Evolutionary conservation across 208 protist species (phyloP).

Genomic region (Trypanosomatidae sp.): DNA sequence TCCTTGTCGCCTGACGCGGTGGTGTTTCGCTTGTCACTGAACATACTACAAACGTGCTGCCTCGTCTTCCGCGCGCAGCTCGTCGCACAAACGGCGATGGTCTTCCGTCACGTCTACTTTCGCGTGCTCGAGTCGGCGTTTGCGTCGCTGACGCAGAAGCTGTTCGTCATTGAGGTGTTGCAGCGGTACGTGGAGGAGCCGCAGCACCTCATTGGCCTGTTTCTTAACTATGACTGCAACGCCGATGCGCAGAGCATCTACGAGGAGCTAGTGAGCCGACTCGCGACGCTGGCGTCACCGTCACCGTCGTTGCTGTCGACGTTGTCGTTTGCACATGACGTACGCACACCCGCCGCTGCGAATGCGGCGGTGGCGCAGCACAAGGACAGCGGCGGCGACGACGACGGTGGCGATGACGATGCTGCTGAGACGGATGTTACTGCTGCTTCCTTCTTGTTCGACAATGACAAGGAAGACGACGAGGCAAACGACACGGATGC

Average conservation of each 20-base stretch:
- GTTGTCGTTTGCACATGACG: not conserved
- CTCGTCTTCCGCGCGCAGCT: conserved; percentile 83
- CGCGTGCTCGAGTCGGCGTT: conserved; percentile 81
- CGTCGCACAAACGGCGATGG: conserved; percentile 87
- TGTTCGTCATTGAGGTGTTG: conserved; percentile 82
- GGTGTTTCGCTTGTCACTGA: conserved; percentile 85
- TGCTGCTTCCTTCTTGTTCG: not conserved
- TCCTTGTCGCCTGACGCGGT: conserved; percentile 65
- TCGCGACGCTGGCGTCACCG: conserved; percentile 34
- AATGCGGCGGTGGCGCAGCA: not conserved
- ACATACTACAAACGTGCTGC: conserved; percentile 82
- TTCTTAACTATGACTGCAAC: conserved; percentile 98
- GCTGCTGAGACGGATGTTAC: not conserved
- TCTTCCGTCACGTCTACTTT: conserved; percentile 90
- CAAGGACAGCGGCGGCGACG: not conserved
- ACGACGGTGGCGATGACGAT: not conserved
- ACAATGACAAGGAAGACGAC: not conserved
- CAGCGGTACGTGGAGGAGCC: conserved; percentile 87
- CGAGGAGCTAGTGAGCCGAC: conserved; percentile 88
- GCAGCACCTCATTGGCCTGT: conserved; percentile 91
- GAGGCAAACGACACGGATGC: not conserved
- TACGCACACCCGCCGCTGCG: not conserved
- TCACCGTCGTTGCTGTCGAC: not conserved
- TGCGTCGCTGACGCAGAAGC: conserved; percentile 81
- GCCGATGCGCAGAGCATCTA: conserved; percentile 88